Base-by-base conservation (phyloP, 2,329 filamentous ascomycete species). In the Colletotrichum ledebouriae region DNA sequence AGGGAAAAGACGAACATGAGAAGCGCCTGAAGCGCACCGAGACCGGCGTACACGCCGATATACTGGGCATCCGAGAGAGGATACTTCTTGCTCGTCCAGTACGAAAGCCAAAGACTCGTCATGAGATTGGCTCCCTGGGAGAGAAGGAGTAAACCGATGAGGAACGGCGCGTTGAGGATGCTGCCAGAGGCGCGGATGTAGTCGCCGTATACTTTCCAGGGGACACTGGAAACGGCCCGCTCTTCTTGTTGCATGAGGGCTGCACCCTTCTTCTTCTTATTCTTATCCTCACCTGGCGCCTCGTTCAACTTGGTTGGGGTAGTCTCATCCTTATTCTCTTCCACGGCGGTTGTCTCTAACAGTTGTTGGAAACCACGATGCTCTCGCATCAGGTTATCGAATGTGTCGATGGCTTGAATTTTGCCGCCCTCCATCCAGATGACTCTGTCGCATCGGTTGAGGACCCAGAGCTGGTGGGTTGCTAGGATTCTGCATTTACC, bases 381-480 rank as follows among this genome's bases (percentile, higher is more conserved):
- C 71, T 91, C 85, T 7, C 84, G 84, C 90, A 97, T 97, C 17
- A 98, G 85, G 67, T 97, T 94, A 39, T 93, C 89, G 74, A 95
- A 98, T 0, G 94, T 98, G 72, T 96, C 94, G 44, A 98, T 84
- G 4, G 94, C 93, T 77, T 92, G 89, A 62, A 98, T 92, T 61
- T 86, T 89, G 50, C 96, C 96, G 15, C 90, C 89, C 63, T 98
- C 92, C 88, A 99, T 94, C 89, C 94, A 94, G 56, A 98, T 89
- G 71, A 98, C 95, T 39, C 95, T 87, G 76, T 98, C 95, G 74
- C 94, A 98, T 39, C 94, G 90, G 76, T 87, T 94, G 6, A 98
- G 86, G 6, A 98, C 94, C 84, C 97, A 96, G 13, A 98, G 87
- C 78, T 98, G 95, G 78, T 99, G 96, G 0, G 96, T 99, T 1